Evolutionary conservation across 1,284 basidiomycete genomes (phyloP).

Genomic region (Xerocomus minutiporus): DNA sequence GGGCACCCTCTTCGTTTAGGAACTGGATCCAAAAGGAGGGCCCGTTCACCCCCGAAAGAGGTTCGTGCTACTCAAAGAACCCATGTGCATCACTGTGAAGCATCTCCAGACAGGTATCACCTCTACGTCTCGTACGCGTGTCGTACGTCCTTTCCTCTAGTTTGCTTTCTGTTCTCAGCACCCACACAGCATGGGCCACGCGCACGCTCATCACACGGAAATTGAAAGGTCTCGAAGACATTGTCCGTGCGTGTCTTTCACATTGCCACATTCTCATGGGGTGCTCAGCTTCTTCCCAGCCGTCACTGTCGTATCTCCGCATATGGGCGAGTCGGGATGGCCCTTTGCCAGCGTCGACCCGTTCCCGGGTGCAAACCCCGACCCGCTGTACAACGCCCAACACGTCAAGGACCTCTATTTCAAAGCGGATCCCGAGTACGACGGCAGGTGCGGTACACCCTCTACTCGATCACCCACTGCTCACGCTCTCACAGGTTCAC

Average conservation of each 20-base stretch:
- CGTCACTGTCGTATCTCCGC: slow-evolving; percentile 81
- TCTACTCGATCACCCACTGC: too few species aligned
- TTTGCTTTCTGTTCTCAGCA: not conserved
- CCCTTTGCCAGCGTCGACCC: slow-evolving; percentile 72
- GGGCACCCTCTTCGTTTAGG: slow-evolving; percentile 71
- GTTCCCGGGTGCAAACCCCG: slow-evolving; percentile 68
- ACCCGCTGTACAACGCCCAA: slow-evolving; percentile 61
- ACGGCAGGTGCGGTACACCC: slow-evolving; percentile 45
- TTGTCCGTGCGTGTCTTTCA: slow-evolving; percentile 59
- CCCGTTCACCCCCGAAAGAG: slow-evolving; percentile 77
- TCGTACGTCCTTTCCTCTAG: slow-evolving; percentile 47
- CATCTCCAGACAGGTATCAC: slow-evolving; percentile 70
- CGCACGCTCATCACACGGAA: slow-evolving; percentile 84
- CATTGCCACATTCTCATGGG: not conserved
- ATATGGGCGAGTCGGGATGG: slow-evolving; percentile 84
- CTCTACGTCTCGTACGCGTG: slow-evolving; percentile 81
- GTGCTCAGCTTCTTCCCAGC: slow-evolving; percentile 34
- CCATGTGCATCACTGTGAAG: not conserved
- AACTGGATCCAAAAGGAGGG: slow-evolving; percentile 69
- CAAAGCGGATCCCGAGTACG: slow-evolving; percentile 67
- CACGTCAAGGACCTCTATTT: slow-evolving; percentile 88
- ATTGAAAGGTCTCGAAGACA: slow-evolving; percentile 86
- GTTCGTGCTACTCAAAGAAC: slow-evolving; percentile 38
- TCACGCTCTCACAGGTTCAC: slow-evolving; percentile 55
- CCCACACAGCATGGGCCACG: slow-evolving; percentile 80